Evolutionary conservation across 2,329 filamentous ascomycete species (phyloP), one percentile per base, ranked within the genome.

Genomic region (Penicillium janthinellum): DNA sequence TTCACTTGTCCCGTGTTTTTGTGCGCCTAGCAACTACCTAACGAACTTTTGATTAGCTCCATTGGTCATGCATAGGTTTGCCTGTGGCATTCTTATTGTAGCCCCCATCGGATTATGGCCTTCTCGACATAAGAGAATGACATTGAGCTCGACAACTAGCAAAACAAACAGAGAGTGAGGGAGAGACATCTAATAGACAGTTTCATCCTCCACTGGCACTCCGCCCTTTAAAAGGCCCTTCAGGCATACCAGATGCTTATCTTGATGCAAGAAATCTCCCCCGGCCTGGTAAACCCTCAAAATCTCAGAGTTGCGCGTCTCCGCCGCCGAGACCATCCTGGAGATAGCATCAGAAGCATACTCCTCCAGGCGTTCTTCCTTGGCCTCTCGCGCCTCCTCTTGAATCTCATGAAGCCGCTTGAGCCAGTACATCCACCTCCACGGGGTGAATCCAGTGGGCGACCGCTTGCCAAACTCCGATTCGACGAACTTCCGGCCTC

Each of bases 351-450:
- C 60, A 5, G 57, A 47, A 20, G 65, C 66, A 35, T 58, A 49
- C 59, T 69, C 66, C 41, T 60, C 66, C 0, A 71, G 34, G 8
- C 3, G 1, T 15, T 62, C 63, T 42, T 70, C 66, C 22, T 60
- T 51, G 2, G 61, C 64, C 44, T 62, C 39, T 12, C 34, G 51
- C 1, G 68, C 64, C 39, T 69, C 57, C 10, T 70, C 65, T 8
- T 47, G 45, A 35, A 70, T 69, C 12, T 67, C 50, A 61, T 69
- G 66, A 4, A 70, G 55, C 44, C 65, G 61, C 61, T 67, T 71
- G 3, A 71, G 54, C 69, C 69, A 71, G 61, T 59, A 70, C 58
- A 71, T 57, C 8, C 52, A 70, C 64, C 69, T 68, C 68, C 65
- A 70, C 11, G 66, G 67, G 3, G 57, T 57, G 39, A 71, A 67